Base-by-base conservation (phyloP, 208 protist genomes). In the Crithidia brevicula region DNA sequence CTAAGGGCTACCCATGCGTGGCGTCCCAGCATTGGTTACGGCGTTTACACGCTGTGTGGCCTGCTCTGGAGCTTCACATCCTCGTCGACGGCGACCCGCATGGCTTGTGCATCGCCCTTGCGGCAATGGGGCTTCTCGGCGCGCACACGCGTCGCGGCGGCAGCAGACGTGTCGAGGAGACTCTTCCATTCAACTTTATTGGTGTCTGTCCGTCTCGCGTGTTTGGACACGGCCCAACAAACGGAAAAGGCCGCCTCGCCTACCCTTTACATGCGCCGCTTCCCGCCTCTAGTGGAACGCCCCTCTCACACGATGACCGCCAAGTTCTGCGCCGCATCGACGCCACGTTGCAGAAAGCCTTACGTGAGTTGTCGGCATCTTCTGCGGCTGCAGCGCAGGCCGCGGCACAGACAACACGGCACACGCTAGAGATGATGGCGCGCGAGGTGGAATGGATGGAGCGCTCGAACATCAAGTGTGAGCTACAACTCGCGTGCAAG, bases 71-170 rank as follows among this genome's bases (percentile, higher is more conserved):
- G 23, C 53, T 93, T 36, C 45, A 82, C 59, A 69, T 64, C 16
- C 77, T 96, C 27, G 88, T 92, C 4, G 91, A 96, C 43, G 91
- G 88, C 8, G 91, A 96, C 64, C 86, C 88, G 22, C 88, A 96
- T 46, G 91, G 91, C 1, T 23, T 96, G 40, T 64, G 67, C 53
- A 96, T 96, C 43, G 67, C 77, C 15, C 76, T 96, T 15, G 86
- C 82, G 3, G 67, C 81, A 27, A 81, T 91, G 80, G 79, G 79
- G 15, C 61, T 73, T 20, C 36, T 72, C 15, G 63, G 69, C 40
- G n/a, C 36, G 2, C 40, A 60, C 1, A 31, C 46, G 0, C 59
- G 59, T 22, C 27, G 13, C 31, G 30, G 6, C 2, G 43, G 5
- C 9, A 33, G 2, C 4, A 4, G 8, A 9, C 15, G 22, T 20